A percentile compares a stretch with the other conserved stretches of the same genome.
phyloP scores from a whole-genome alignment of 2,329 filamentous ascomycete genomes.

The Lachnellula cervina region DNA sequence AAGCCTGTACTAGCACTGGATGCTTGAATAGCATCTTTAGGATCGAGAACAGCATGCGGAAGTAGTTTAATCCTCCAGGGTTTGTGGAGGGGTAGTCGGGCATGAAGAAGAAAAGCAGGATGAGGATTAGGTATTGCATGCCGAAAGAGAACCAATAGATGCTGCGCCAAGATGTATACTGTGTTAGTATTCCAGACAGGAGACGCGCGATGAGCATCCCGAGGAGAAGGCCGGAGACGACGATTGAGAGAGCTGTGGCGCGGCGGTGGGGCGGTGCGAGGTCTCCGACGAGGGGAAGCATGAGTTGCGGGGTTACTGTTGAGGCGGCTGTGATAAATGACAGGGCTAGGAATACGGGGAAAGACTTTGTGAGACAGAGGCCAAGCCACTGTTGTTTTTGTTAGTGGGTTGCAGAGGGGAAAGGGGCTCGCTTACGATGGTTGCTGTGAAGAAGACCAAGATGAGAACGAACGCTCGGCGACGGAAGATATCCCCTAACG shows the following conservation, averaged over 20 bases:
- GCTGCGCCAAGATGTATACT: slow-evolving; percentile 69
- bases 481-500: slow-evolving; percentile 65
- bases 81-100: slow-evolving; percentile 77
- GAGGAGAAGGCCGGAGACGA: slow-evolving; percentile 69
- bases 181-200: slow-evolving; percentile 68
- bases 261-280: slow-evolving; percentile 65
- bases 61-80: slow-evolving; percentile 59
- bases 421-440: slow-evolving; percentile 47
- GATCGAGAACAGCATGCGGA: slow-evolving; percentile 60
- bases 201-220: slow-evolving; percentile 73
- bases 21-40: slow-evolving; percentile 57
- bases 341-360: slow-evolving; percentile 60
- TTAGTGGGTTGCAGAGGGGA: neutral
- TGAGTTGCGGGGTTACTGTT: slow-evolving; percentile 73
- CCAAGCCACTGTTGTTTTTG: slow-evolving; percentile 52
- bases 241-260: slow-evolving; percentile 66
- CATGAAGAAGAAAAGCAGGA: slow-evolving; percentile 66
- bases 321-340: slow-evolving; percentile 72
- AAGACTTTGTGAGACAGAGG: slow-evolving; percentile 62
- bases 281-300: slow-evolving; percentile 77
- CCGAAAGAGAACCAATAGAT: slow-evolving; percentile 76
- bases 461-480: slow-evolving; percentile 65
- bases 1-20: slow-evolving; percentile 65
- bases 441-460: slow-evolving; percentile 63
- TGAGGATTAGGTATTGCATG: slow-evolving; percentile 62